Base-by-base conservation (phyloP, 2,329 filamentous ascomycete genomes). In the Grosmannia penicillata region DNA sequence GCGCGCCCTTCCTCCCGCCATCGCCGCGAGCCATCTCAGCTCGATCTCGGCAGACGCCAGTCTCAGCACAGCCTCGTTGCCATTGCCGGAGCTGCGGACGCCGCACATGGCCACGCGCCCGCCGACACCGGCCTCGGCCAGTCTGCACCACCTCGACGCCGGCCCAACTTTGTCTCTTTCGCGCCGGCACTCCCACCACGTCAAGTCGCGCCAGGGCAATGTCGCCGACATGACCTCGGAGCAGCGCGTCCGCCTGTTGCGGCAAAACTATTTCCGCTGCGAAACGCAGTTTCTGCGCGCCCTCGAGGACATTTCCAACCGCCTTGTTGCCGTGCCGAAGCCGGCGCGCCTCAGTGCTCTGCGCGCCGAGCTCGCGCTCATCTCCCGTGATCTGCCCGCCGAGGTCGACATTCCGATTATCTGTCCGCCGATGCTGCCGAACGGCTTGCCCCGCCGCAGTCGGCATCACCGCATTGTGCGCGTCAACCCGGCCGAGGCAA, bases 401-500 rank as follows among this genome's bases (percentile, higher is more conserved):
- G 83, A 91, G 56, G 77, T 91, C 14, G 83, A 91, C 50, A 82
- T 91, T 39, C 83, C 83, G 0, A 68, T 86, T 8, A 82, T 91
- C 39, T 87, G 81, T 47, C 82, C 83, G 14, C 79, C 82, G 1
- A 78, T 76, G 0, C 58, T 89, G 35, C 69, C 80, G 10, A 72
- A 83, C 56, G 81, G 83, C 18, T 70, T 74, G n/a, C 74, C 82
- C 3, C 73, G 78, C 21, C 77, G 75, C 52, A 87, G 82, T 51
- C 73, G 72, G 39, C 84, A 91, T 54, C 83, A 91, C 52, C 75
- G 83, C 26, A 85, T 91, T 42, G 82, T 91, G 33, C 73, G 83
- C 27, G 66, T 91, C 36, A 91, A 87, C 51, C 84, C 83, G 7
- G 81, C 82, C 2, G 83, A 91, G 56, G 78, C 83, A 6, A 89